A percentile compares a stretch with the other conserved stretches of the same genome.
These are phyloP conservation scores for Candida silvicultrix DNA, from an alignment of 805 yeast species.

Conservation along the genomic window DNA sequence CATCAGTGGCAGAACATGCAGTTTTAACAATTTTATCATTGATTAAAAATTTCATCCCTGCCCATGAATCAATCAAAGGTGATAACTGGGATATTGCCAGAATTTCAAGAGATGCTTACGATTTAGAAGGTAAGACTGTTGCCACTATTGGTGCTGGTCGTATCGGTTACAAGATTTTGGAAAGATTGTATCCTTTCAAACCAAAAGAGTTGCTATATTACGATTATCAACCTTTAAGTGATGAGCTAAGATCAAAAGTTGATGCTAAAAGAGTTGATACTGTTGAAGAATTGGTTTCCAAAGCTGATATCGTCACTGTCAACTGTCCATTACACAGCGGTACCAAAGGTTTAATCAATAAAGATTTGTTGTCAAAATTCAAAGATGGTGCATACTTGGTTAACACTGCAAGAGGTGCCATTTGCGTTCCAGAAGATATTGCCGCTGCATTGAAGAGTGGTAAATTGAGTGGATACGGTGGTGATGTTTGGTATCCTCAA, in stretches of 20 bases:
- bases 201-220: conserved; percentile 69
- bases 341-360: conserved; percentile 62
- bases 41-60: conserved; percentile 74
- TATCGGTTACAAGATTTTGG: conserved; percentile 71
- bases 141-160: conserved; percentile 83
- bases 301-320: conserved; percentile 69
- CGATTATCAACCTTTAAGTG: conserved; percentile 66
- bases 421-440: conserved; percentile 64
- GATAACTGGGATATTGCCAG: conserved; percentile 77
- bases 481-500: conserved; percentile 83
- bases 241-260: conserved; percentile 50
- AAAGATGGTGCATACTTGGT: conserved; percentile 70
- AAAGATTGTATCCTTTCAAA: conserved; percentile 65
- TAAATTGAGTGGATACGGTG: conserved; percentile 73
- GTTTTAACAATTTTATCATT: conserved; percentile 65
- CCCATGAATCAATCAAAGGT: conserved; percentile 58
- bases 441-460: conserved; percentile 69
- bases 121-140: conserved; percentile 67
- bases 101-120: conserved; percentile 67
- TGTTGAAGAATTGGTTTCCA: conserved; percentile 58
- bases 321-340: conserved; percentile 74
- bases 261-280: conserved; percentile 53
- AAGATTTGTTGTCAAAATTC: conserved; percentile 58
- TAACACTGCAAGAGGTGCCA: conserved; percentile 81
- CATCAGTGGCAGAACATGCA: conserved; percentile 78